Base-by-base conservation (phyloP, 306 rosid species). In the Pueraria montana region DNA sequence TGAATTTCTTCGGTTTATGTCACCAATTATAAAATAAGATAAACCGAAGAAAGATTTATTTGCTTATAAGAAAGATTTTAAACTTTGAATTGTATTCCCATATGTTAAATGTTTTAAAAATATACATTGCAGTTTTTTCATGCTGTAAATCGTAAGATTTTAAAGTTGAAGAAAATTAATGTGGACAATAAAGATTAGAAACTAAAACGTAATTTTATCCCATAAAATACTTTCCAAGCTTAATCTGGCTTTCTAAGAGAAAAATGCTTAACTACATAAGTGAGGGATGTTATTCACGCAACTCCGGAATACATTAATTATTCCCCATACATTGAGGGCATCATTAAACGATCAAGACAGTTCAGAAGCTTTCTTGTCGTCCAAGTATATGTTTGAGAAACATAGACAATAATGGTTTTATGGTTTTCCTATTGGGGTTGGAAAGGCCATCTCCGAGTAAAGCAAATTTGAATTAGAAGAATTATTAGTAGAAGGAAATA, bases 321-420 rank as follows among this genome's bases (percentile, higher is more conserved):
- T 30, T 30, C 34, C 34, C 4, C 34, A 3, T 30, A 30, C 34
- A 30, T 3, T 30, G 34, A 30, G 34, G 34, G 34, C 34, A 30
- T 30, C 34, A 30, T 30, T 4, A 30, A 30, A 30, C 34, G 34
- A 30, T 4, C 34, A 30, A 30, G 34, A 3, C 34, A 30, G 34
- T 30, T 2, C 34, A 30, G 34, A 2, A 30, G 34, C 34, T 30
- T 30, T 40, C 45, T 1, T 40, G 2, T 2, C 11, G 12, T 7
- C 11, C 11, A 40, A 40, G 8, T 36, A 36, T 36, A 36, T 4
- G 40, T 36, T 36, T 36, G 7, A 36, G 40, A 4, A 40, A 65
- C 77, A 59, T 8, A 46, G 18, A 32, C 67, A 66, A 77, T 70
- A 58, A 46, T 76, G 78, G 74, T 38, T 62, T 72, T 48, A 30